Evolutionary conservation across 768 basidiomycete species (phyloP).

Genomic region (Leccinum barrowsii): DNA sequence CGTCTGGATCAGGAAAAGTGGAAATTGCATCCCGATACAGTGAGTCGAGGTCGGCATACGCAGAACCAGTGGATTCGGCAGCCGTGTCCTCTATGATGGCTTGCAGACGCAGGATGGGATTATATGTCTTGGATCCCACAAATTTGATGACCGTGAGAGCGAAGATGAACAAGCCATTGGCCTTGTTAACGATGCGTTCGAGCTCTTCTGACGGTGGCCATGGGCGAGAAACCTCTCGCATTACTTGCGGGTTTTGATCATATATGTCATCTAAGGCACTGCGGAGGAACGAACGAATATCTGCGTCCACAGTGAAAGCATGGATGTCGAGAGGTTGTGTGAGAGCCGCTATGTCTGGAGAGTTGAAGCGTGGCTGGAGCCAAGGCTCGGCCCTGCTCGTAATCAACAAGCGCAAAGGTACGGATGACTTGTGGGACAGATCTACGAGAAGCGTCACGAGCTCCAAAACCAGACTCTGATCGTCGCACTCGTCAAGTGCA

Average conservation of each 20-base stretch:
- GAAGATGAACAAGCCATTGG: slow-evolving; percentile 27
- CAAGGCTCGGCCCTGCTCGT: too few relatives aligned
- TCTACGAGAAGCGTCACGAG: too few relatives aligned
- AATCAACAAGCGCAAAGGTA: too few relatives aligned
- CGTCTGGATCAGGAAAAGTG: slow-evolving; percentile 13
- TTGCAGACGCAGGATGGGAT: slow-evolving; percentile 17
- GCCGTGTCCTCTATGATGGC: slow-evolving; percentile 9
- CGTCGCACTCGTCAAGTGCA: too few relatives aligned
- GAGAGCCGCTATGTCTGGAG: slow-evolving; percentile 8
- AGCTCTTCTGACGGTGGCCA: slow-evolving; percentile 26
- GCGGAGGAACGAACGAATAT: slow-evolving; percentile 21
- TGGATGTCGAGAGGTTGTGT: slow-evolving; percentile 16
- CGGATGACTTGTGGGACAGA: too few relatives aligned
- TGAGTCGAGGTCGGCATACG: slow-evolving; percentile 13
- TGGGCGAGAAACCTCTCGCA: slow-evolving; percentile 8
- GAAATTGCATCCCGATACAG: slow-evolving; percentile 16
- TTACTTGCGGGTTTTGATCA: slow-evolving; percentile 6
- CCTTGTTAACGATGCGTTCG: slow-evolving; percentile 16
- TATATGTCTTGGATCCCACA: slow-evolving; percentile 17
- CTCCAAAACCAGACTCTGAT: too few relatives aligned
- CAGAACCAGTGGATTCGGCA: not conserved
- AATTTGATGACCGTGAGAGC: slow-evolving; percentile 27
- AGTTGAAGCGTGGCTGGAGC: slow-evolving; percentile 6
- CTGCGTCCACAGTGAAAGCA: slow-evolving; percentile 17
- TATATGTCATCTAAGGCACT: slow-evolving; percentile 12